Base-by-base conservation (phyloP, 352 stramenopile genomes). In the Phytopythium litorale region DNA sequence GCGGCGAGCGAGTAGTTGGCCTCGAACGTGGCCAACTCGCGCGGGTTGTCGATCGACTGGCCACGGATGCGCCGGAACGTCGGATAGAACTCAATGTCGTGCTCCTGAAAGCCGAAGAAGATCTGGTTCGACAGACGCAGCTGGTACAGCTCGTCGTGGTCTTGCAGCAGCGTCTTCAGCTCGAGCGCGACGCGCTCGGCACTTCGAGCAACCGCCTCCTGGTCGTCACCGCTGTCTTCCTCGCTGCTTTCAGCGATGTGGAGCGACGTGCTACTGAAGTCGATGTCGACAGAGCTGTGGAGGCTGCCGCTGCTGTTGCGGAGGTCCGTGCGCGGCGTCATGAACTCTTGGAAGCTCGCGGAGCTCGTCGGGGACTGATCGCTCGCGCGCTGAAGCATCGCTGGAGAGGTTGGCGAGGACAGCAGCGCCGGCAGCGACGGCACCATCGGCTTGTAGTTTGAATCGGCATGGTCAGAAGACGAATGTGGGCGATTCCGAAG, bases 101-200 rank as follows among this genome's bases (percentile, higher is more conserved):
- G 76, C 62, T 95, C 86, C 32, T 89, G 57, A 61, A 95, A 95
- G 11, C 86, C 83, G 51, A 88, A 75, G 55, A 93, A 95, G 57
- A 95, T 46, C 70, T 91, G 69, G n/a, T 83, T 78, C n/a, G 70
- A 75, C 25, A 75, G 66, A 12, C 81, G 84, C 55, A 90, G 64
- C 46, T 75, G 65, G 19, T 75, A 77, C 46, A 95, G 66, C 58
- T 95, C 86, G 59, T 95, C 86, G 65, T 93, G 86, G 19, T 89
- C 75, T 18, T 75, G 68, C 13, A 91, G 71, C 3, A 92, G 66
- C 32, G 67, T 60, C 33, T 60, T 43, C 7, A 90, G n/a, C 9
- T 62, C 23, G 37, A 33, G 65, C 6, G 43, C 45, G 2, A 42
- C 66, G 38, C 40, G 37, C 23, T 37, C 55, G 16, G 38, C 40